These are phyloP conservation scores for Didymella glomerata DNA, from an alignment of 2,329 filamentous ascomycete species.

Conservation along the genomic window DNA sequence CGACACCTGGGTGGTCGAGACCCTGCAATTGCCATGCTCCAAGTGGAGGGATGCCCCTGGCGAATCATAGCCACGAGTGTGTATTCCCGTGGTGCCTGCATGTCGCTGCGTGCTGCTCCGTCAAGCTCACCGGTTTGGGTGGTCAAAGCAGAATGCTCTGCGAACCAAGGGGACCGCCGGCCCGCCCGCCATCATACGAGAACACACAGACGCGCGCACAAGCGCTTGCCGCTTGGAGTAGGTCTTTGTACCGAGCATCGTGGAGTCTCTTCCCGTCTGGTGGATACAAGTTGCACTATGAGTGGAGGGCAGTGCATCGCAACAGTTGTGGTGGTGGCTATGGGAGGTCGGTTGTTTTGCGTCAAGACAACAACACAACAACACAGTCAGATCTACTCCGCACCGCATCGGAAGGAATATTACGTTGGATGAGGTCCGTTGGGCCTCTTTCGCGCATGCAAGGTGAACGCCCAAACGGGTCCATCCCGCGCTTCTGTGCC, in stretches of 20 bases:
- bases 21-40: conserved; percentile 17
- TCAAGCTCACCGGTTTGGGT: conserved; percentile 24
- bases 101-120: conserved; percentile 27
- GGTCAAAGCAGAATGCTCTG: conserved; percentile 23
- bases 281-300: conserved; percentile 6
- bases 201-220: conserved; percentile 21
- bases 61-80: conserved; percentile 18
- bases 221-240: conserved; percentile 25
- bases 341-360: conserved; percentile 6
- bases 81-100: conserved; percentile 21
- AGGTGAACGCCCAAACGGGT: conserved; percentile 30
- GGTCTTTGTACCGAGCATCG: conserved; percentile 21
- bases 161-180: conserved; percentile 26
- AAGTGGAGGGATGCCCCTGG: conserved; percentile 15
- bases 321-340: conserved; percentile 11
- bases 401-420: conserved; percentile 18
- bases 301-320: conserved; percentile 7
- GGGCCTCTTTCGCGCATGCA: conserved; percentile 14
- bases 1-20: conserved; percentile 20
- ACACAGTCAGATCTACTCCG: conserved; percentile 20
- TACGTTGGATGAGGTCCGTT: conserved; percentile 17
- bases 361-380: conserved; percentile 14
- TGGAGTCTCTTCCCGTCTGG: conserved; percentile 13
- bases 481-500: conserved; percentile 32
- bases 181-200: conserved; percentile 22